Evolutionary conservation across 1,139 yeast species (phyloP).

Genomic region (Lodderomyces theae): DNA sequence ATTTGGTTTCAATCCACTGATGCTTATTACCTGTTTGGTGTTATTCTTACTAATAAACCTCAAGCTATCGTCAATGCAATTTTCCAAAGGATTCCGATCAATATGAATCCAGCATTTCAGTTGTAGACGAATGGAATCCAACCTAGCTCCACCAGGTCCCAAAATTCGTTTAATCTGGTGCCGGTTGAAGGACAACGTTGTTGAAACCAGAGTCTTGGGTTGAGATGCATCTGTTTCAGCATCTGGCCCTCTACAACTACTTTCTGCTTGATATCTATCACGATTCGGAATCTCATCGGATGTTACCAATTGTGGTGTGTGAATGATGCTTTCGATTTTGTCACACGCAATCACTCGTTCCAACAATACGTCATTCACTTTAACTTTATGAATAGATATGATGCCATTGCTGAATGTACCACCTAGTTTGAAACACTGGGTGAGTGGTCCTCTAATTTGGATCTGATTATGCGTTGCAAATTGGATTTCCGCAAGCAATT

Average conservation of each 20-base stretch:
- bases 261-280: background rate
- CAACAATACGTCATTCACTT: background rate
- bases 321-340: background rate
- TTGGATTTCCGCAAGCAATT: background rate
- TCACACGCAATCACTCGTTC: background rate
- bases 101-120: constrained; percentile 30
- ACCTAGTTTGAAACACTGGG: constrained; percentile 1
- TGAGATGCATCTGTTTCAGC: background rate
- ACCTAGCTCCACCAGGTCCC: constrained; percentile 27
- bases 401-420: constrained; percentile 5
- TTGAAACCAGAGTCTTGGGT: background rate
- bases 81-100: constrained; percentile 13
- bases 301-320: background rate
- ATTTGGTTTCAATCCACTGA: constrained; percentile 18
- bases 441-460: background rate
- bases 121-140: constrained; percentile 24
- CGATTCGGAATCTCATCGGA: background rate
- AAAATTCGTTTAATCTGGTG: constrained; percentile 30
- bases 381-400: background rate
- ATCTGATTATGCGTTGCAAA: background rate
- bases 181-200: constrained; percentile 13
- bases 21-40: constrained; percentile 14
- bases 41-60: constrained; percentile 7
- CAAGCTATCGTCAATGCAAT: background rate
- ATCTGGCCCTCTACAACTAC: background rate